Base-by-base conservation (phyloP, 2,329 filamentous ascomycete genomes). In the Cyclaneusma minus region DNA sequence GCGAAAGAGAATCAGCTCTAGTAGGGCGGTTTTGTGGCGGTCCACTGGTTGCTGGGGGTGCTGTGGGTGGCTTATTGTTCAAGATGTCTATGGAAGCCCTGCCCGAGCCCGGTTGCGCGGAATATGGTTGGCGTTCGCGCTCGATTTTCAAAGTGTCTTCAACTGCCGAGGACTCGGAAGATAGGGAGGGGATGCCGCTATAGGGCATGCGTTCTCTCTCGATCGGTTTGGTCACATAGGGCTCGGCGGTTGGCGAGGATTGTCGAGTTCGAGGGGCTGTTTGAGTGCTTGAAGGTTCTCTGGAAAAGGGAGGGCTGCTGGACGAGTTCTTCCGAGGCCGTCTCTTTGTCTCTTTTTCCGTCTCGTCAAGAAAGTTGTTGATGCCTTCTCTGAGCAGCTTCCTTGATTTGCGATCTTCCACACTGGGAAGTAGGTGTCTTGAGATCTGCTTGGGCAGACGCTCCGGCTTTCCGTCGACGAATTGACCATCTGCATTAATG, bases 381-480 rank as follows among this genome's bases (percentile, higher is more conserved):
- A 85, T 56, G 2, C 66, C 62, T 22, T 65, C 59, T 11, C 72
- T 64, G 6, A 85, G 53, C 12, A 68, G 53, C 33, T 72, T 65
- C 29, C 69, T 64, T 1, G 67, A 55, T 16, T 64, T 54, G 0
- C 61, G 41, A 36, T 82, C 68, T 1, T 64, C 57, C 6, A 50
- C 48, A 0, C 56, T 54, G 0, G 83, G 83, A 20, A 92, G 67
- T 3, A 89, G 58, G 27, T 76, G 64, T 21, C 82, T 62, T 1
- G 80, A 74, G 3, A 92, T 61, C 38, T 84, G 74, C 36, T 81
- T 83, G 0, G 83, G 84, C 29, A 91, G 74, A 3, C 78, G 61
- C 48, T 85, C 79, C 7, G 65, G 69, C 35, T 62, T 66, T 24
- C 76, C 65, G 22, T 72, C 62, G 0, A 70, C 60, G 29, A 74